Evolutionary conservation across 202 grass and related monocot genomes (phyloP), one percentile per base, ranked within the genome.

Genomic region (Elaeis oleifera): DNA sequence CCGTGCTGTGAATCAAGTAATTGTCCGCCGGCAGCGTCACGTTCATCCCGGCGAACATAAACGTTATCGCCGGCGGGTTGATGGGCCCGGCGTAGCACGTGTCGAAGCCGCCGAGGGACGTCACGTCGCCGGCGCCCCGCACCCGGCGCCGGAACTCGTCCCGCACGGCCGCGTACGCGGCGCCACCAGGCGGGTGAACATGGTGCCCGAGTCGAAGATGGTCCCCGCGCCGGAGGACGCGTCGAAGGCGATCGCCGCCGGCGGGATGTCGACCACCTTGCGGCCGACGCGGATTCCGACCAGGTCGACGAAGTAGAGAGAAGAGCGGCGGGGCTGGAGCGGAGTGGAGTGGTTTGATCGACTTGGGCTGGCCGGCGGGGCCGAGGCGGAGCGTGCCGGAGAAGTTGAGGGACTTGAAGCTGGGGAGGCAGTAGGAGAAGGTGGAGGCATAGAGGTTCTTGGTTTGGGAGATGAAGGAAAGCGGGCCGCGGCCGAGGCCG

Each of bases 381-480:
- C 61, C 61, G 4, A 64, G 61, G 7, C 61, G 61, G 19, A 64
- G 61, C 1, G 61, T 50, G 61, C 61, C 61, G 61, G 61, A 44
- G 61, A 64, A 64, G 48, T 64, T 50, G 61, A 64, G 14, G 44
- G 61, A 64, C 39, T 50, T 64, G 48, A 64, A 64, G 61, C 61
- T 64, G 39, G 61, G 61, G 17, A 64, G 61, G 61, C 61, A 64
- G 61, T 64, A 64, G 20, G 61, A 64, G 39, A 51, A 64, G 61
- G 48, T 50, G 61, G 39, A 49, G 14, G 6, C 11, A 15, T 64
- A 64, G 39, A 63, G 31, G 17, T 13, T 15, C 18, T 49, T 49
- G 29, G 60, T 63, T 21, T 63, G 60, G 0, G 60, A 64, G 32
- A 64, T 7, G 20, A 64, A 50, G 39, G 61, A 64, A 13, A 64